Evolutionary conservation across 2,329 filamentous ascomycete species (phyloP).

Genomic region (Aspergillus calidoustus): DNA sequence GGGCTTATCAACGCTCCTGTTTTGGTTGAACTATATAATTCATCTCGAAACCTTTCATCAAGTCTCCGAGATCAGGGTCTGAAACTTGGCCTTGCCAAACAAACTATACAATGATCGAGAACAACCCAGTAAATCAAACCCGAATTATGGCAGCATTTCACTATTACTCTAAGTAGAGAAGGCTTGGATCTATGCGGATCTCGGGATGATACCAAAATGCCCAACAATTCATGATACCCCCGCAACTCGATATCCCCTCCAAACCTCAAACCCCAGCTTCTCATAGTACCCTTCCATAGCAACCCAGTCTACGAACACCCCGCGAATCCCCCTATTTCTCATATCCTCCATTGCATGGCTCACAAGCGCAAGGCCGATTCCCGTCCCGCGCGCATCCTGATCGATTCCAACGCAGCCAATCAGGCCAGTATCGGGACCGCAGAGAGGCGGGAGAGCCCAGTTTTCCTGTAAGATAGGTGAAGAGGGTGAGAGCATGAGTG

Average conservation of each 20-base stretch:
- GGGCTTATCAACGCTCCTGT: neutral
- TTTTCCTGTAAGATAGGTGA: conserved; percentile 34
- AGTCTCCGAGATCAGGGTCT: neutral
- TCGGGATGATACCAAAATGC: too few species aligned
- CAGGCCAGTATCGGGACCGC: conserved; percentile 47
- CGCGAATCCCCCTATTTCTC: conserved; percentile 46
- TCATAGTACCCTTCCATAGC: conserved; percentile 52
- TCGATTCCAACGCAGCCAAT: conserved; percentile 53
- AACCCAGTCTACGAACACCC: conserved; percentile 52
- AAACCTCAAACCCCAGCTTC: conserved; percentile 46
- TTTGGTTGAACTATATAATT: neutral
- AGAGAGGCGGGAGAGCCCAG: conserved; percentile 49
- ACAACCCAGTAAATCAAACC: neutral
- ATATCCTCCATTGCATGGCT: conserved; percentile 51
- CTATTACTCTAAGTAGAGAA: too few species aligned
- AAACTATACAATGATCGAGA: neutral
- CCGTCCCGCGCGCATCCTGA: conserved; percentile 40
- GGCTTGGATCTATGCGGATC: too few species aligned
- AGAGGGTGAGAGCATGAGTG: conserved; percentile 47
- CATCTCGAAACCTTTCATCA: neutral
- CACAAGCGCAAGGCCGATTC: conserved; percentile 49
- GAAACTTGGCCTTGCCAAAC: neutral
- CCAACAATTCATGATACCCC: conserved; percentile 22
- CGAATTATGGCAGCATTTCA: too few species aligned
- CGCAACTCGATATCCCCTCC: conserved; percentile 45